Conservation (phyloP, 148 eudicot species). For the Camellia lanceoleosa region DNA sequence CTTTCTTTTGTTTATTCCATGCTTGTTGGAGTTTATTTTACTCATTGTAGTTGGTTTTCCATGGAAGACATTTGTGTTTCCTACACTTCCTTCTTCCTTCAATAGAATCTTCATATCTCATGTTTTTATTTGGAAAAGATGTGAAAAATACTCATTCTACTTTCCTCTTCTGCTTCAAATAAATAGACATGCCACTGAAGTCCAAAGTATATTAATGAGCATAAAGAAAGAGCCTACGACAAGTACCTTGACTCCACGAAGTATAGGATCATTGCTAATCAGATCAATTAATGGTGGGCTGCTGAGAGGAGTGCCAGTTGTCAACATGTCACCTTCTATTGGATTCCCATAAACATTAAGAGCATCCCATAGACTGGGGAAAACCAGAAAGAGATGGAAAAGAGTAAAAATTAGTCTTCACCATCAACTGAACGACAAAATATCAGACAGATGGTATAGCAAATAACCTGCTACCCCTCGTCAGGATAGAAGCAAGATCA, state of each 20-base stretch:
- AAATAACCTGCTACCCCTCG: slow-evolving; percentile 87
- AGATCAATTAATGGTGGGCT: slow-evolving; percentile 88
- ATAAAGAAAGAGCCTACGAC: not conserved
- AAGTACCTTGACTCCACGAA: slow-evolving; percentile 70
- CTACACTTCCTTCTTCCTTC: not conserved
- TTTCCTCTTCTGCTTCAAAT: slow-evolving; percentile 5
- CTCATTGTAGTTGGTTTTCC: not conserved
- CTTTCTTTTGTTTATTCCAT: not conserved
- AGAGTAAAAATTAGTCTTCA: not conserved
- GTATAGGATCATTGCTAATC: slow-evolving; percentile 96
- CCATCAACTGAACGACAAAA: slow-evolving; percentile 2
- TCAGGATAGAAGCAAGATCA: slow-evolving; percentile 97
- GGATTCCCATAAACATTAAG: slow-evolving; percentile 71
- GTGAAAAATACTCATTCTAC: not conserved
- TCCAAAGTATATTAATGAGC: not conserved
- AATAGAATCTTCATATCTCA: not conserved
- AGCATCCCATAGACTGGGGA: slow-evolving; percentile 69
- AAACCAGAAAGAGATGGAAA: slow-evolving; percentile 11
- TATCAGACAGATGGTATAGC: slow-evolving; percentile 11
- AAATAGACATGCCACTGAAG: not conserved
- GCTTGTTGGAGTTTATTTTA: not conserved
- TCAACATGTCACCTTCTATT: slow-evolving; percentile 53
- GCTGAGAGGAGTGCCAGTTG: slow-evolving; percentile 82
- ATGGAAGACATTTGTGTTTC: not conserved
- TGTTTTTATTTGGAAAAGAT: slow-evolving; percentile 1